Percentiles rank a stretch among this genome's conserved stretches.
These are phyloP conservation scores for Ganoderma resinaceum DNA, from an alignment of 1,284 basidiomycete species.

Conservation along the genomic window DNA sequence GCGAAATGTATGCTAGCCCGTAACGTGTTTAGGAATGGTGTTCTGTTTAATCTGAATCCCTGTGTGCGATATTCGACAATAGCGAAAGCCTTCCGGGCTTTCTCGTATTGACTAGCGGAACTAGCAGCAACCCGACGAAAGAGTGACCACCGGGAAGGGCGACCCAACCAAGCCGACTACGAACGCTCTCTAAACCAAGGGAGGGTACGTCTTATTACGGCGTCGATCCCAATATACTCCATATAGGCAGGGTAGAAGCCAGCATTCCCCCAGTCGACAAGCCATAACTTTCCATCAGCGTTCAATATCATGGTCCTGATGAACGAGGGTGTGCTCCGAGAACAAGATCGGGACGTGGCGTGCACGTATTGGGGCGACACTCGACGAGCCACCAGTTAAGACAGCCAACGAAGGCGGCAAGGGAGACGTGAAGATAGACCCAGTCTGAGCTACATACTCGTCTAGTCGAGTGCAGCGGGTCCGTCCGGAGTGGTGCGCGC, in stretches of 20 bases:
- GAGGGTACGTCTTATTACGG: not conserved
- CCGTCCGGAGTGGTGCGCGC: not conserved
- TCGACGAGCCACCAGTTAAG: constrained; percentile 24
- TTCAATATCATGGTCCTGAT: constrained; percentile 33
- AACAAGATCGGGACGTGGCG: constrained; percentile 13
- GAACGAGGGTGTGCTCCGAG: constrained; percentile 20
- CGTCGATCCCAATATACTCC: constrained; percentile 28
- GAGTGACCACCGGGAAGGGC: not conserved
- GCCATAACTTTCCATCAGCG: constrained; percentile 26
- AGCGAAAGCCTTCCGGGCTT: not conserved
- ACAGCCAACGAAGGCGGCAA: constrained; percentile 4
- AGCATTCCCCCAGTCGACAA: constrained; percentile 32
- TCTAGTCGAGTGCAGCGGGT: constrained; percentile 1
- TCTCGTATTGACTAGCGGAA: not conserved
- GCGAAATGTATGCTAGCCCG: too few species aligned
- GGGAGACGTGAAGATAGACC: constrained; percentile 12
- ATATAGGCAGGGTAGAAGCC: constrained; percentile 33
- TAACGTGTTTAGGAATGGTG: not conserved
- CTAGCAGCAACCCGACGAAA: constrained; percentile 6
- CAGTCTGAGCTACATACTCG: constrained; percentile 5
- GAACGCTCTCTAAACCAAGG: constrained; percentile 8
- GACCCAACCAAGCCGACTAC: constrained; percentile 14
- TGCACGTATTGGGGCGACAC: constrained; percentile 13
- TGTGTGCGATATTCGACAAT: not conserved
- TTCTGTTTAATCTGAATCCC: not conserved